Evolutionary conservation across 1,139 yeast genomes (phyloP).

Genomic region (Hansenula sp.): DNA sequence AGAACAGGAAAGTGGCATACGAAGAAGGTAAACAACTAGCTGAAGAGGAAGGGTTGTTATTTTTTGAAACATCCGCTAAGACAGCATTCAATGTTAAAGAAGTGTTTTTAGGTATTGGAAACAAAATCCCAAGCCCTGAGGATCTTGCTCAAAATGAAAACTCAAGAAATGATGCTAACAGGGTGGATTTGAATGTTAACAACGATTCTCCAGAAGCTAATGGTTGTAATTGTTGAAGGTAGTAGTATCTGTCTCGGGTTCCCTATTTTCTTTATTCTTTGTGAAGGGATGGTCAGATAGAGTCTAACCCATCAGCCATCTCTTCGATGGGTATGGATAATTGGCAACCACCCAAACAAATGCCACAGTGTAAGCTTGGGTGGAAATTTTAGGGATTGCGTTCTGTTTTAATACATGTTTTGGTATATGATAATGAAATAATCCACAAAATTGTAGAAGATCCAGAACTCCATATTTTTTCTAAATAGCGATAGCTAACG

Average conservation of each 20-base stretch:
- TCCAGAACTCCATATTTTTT: no score
- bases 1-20: conserved; percentile 69
- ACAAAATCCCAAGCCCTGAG: conserved; percentile 56
- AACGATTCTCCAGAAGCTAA: conserved; percentile 21
- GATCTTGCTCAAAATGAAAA: conserved; percentile 20
- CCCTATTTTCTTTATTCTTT: not conserved
- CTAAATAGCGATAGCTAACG: no score
- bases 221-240: conserved; percentile 26
- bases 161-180: conserved; percentile 17
- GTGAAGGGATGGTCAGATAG: no score
- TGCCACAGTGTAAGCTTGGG: no score
- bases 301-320: no score
- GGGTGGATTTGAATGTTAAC: conserved; percentile 35
- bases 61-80: conserved; percentile 95
- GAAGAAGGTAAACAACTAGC: conserved; percentile 85
- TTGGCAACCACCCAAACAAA: no score
- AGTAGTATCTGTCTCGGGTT: not conserved
- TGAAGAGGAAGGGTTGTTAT: conserved; percentile 79
- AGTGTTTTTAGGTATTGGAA: conserved; percentile 87
- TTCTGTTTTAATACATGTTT: not conserved
- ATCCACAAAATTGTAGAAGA: not conserved
- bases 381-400: not conserved
- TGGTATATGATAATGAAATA: not conserved
- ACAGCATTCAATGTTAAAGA: conserved; percentile 89
- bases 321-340: no score